Evolutionary conservation across 441 rosid species (phyloP).

Genomic region (Pelargonium citronellum): DNA sequence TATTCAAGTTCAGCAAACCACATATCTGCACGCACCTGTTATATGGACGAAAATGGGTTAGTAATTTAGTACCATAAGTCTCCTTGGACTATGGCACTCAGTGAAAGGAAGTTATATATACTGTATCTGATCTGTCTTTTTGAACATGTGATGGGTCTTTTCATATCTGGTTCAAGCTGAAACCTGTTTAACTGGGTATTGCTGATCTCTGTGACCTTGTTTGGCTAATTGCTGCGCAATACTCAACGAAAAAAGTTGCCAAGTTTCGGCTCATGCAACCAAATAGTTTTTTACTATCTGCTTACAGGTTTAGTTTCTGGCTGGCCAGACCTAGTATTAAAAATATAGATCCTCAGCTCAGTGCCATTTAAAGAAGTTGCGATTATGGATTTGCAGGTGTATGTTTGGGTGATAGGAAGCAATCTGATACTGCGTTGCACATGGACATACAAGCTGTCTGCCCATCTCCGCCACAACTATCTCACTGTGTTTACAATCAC

Average conservation of each 20-base stretch:
- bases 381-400: constrained; percentile 45
- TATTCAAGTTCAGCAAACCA: constrained; percentile 72
- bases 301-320: not conserved
- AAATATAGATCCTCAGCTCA: constrained; percentile 45
- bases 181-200: no score
- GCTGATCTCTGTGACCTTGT: no score
- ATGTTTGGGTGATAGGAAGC: constrained; percentile 84
- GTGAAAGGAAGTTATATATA: not conserved
- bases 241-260: not conserved
- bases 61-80: constrained; percentile 21
- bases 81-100: constrained; percentile 9
- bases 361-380: constrained; percentile 29
- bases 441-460: constrained; percentile 92
- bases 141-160: not conserved
- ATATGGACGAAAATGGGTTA: constrained; percentile 79
- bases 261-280: not conserved
- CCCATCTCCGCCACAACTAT: constrained; percentile 88
- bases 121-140: not conserved
- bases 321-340: no score
- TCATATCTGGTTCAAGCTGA: no score
- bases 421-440: constrained; percentile 81
- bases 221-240: not conserved
- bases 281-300: not conserved
- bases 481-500: constrained; percentile 66
- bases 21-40: constrained; percentile 44